Conservation (phyloP, 129 eudicot species). For the Arctium lappa region DNA sequence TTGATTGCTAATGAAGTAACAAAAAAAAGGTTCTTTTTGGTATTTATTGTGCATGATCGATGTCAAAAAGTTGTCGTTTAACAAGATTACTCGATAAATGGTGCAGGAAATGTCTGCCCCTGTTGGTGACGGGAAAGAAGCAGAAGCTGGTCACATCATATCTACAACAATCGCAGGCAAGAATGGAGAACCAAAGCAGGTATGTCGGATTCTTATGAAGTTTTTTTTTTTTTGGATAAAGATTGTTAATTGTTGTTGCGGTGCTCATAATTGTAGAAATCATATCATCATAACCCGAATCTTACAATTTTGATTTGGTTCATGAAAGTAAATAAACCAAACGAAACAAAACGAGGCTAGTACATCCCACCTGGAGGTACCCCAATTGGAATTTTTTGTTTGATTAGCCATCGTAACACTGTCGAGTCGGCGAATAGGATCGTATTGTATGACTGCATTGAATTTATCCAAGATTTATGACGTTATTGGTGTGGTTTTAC, state of each 20-base stretch:
- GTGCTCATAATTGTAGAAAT: background rate
- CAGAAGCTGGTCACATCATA: conserved; percentile 85
- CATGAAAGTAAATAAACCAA: background rate
- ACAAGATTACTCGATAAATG: background rate
- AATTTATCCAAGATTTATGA: background rate
- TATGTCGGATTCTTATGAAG: conserved; percentile 10
- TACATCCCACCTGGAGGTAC: background rate
- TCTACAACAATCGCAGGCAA: conserved; percentile 93
- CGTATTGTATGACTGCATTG: background rate
- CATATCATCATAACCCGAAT: background rate
- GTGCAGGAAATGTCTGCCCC: conserved; percentile 73
- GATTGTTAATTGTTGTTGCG: background rate
- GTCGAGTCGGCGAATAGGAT: no score
- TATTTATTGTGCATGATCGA: background rate
- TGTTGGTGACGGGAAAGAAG: conserved; percentile 58
- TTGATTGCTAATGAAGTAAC: background rate
- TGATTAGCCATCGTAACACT: no score
- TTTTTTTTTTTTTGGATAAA: background rate
- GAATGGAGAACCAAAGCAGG: conserved; percentile 98
- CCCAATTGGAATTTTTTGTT: no score
- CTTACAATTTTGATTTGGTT: background rate
- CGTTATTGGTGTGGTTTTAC: background rate
- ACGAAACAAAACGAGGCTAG: background rate
- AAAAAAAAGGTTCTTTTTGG: background rate
- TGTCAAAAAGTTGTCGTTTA: background rate